These are phyloP conservation scores for Thelonectria olida DNA, from an alignment of 2,329 filamentous ascomycete species.

Conservation along the genomic window DNA sequence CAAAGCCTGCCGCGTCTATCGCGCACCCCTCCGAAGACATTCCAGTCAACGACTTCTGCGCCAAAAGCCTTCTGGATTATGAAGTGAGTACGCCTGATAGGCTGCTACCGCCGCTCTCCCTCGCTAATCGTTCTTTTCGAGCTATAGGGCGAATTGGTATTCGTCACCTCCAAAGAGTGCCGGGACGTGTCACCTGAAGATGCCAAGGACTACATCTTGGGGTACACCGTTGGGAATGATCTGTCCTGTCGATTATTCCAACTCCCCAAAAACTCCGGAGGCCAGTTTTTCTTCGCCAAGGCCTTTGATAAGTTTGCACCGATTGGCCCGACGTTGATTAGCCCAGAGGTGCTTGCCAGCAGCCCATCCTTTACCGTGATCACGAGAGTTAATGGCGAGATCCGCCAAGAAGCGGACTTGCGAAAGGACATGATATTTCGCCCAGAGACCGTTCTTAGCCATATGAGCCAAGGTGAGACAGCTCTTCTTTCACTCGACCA, in stretches of 20 bases:
- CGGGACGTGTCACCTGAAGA: neutral
- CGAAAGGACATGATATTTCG: neutral
- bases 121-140: no score
- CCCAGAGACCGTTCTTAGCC: neutral
- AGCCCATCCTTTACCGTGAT: neutral
- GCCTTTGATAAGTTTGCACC: slow-evolving; percentile 8
- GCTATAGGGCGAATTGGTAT: neutral
- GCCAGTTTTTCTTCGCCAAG: slow-evolving; percentile 1
- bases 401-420: neutral
- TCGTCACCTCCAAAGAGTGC: neutral
- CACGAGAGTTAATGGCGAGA: neutral
- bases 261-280: neutral
- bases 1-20: neutral
- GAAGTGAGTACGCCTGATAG: neutral
- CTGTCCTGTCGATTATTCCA: neutral
- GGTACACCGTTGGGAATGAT: slow-evolving; percentile 4
- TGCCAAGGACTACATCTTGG: neutral
- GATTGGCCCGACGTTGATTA: neutral
- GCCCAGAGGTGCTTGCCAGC: neutral
- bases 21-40: neutral
- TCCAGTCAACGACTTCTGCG: neutral
- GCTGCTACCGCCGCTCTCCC: no score
- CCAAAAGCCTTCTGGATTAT: neutral
- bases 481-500: neutral
- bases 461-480: neutral